Evolutionary conservation across 2,329 filamentous ascomycete genomes (phyloP), one percentile per base, ranked within the genome.

Genomic region (Akanthomyces muscarius): DNA sequence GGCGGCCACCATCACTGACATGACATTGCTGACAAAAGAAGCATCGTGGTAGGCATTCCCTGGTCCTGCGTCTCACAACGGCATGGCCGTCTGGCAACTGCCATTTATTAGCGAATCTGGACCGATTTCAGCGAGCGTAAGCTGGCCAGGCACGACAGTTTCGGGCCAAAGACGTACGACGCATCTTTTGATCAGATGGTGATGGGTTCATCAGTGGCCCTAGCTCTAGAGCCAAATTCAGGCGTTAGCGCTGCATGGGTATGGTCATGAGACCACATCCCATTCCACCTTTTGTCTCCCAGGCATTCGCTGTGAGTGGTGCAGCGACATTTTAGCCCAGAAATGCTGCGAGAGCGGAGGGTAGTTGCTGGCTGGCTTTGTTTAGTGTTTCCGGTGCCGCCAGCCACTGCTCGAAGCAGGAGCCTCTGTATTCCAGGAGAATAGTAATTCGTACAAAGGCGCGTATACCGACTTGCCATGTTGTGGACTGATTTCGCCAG

Each of bases 181-280:
- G 38, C 41, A 33, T 51, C 38, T 57, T 18, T 36, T 59, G 61
- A 63, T 60, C 55, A 63, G 62, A 63, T 60, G 62, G 62, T 60
- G 62, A 63, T 63, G 55, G 55, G 55, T 48, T 53, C 38, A 50
- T 53, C 28, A 50, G 48, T 63, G 55, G 55, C 41, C 59, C 51
- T 55, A 48, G 52, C 61, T 63, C 51, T 28, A 56, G 51, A 64
- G 44, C 58, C 54, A 64, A 63, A 64, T 56, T 25, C 44, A 45
- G 52, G 52, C 56, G 61, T 69, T 73, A 70, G 70, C 71, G 69
- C 70, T 66, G 68, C 66, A 68, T 68, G 64, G 62, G 65, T 64
- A 64, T 64, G 71, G 70, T 73, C 71, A 72, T 72, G 71, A 67
- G 71, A 73, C 70, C 70, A 65, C 55, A 54, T 66, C 62, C 63